Conservation (phyloP, 257 asterid species). For the Fraxinus pennsylvanica region DNA sequence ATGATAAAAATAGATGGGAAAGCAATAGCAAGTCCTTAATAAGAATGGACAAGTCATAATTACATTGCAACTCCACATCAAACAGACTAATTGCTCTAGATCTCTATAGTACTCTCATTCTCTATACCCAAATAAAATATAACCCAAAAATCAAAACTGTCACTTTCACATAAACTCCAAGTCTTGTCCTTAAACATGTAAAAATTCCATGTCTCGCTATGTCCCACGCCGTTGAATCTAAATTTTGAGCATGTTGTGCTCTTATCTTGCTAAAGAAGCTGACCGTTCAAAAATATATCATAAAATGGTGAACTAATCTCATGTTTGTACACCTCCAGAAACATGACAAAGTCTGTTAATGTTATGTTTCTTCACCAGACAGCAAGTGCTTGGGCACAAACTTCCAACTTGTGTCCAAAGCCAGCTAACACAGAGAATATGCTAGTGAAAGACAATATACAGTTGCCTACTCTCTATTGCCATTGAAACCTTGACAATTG, state of each 20-base stretch:
- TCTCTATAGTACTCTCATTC: constrained; percentile 26
- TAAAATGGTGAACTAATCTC: constrained; percentile 41
- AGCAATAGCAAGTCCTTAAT: constrained; percentile 16
- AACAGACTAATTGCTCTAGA: constrained; percentile 33
- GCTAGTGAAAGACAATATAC: constrained; percentile 39
- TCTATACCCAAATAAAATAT: constrained; percentile 33
- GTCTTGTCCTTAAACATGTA: constrained; percentile 38
- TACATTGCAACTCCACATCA: constrained; percentile 30
- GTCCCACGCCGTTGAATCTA: constrained; percentile 30
- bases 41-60: constrained; percentile 24
- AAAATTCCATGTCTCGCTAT: constrained; percentile 31
- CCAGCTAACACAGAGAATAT: constrained; percentile 29
- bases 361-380: constrained; percentile 39
- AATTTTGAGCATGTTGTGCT: constrained; percentile 36
- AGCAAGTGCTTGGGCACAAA: constrained; percentile 25
- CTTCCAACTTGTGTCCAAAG: constrained; percentile 29
- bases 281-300: constrained; percentile 38
- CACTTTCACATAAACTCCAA: constrained; percentile 40
- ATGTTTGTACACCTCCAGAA: constrained; percentile 69
- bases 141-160: constrained; percentile 51
- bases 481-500: constrained; percentile 49
- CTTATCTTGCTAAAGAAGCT: constrained; percentile 45
- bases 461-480: constrained; percentile 50
- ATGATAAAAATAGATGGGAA: constrained; percentile 12
- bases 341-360: constrained; percentile 36